phyloP scores from a whole-genome alignment of 805 yeast species.

The Kodamaea nitidulidarum region DNA sequence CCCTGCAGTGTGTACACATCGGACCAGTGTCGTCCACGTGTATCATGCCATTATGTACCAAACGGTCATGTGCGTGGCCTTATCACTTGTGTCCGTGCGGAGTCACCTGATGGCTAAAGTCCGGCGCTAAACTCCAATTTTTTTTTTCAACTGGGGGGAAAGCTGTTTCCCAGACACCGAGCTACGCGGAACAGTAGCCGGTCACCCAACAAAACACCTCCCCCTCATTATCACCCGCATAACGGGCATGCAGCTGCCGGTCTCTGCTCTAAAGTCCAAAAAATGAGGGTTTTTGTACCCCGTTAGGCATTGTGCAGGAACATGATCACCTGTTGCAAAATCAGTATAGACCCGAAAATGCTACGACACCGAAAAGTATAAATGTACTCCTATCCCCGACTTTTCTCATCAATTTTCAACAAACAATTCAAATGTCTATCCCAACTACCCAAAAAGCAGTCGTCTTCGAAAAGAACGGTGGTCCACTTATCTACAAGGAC shows the following conservation, averaged over 20 bases:
- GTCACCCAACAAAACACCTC: too few relatives aligned
- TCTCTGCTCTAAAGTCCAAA: too few relatives aligned
- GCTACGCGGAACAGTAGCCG: too few relatives aligned
- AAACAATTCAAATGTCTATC: slow-evolving; percentile 19
- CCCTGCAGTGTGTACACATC: too few relatives aligned
- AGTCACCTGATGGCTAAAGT: not conserved
- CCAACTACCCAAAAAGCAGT: slow-evolving; percentile 43
- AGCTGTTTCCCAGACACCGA: too few relatives aligned
- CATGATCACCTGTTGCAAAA: slow-evolving; percentile 1
- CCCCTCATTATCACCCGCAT: too few relatives aligned
- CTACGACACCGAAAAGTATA: slow-evolving; percentile 2
- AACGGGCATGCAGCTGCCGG: too few relatives aligned
- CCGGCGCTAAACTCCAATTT: not conserved
- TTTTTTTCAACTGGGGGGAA: too few relatives aligned
- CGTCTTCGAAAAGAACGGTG: slow-evolving; percentile 39
- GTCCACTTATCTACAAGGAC: slow-evolving; percentile 38
- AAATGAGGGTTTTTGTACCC: not conserved
- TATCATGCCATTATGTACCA: too few relatives aligned
- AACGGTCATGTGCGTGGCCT: too few relatives aligned
- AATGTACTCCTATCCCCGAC: not conserved
- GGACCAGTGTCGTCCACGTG: too few relatives aligned
- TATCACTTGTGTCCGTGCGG: not conserved
- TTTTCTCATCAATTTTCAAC: slow-evolving; percentile 2
- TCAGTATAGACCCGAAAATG: not conserved
- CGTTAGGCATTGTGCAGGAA: slow-evolving; percentile 1